phyloP scores from a whole-genome alignment of 2,329 filamentous ascomycete species.

The Lachnellula willkommii region DNA sequence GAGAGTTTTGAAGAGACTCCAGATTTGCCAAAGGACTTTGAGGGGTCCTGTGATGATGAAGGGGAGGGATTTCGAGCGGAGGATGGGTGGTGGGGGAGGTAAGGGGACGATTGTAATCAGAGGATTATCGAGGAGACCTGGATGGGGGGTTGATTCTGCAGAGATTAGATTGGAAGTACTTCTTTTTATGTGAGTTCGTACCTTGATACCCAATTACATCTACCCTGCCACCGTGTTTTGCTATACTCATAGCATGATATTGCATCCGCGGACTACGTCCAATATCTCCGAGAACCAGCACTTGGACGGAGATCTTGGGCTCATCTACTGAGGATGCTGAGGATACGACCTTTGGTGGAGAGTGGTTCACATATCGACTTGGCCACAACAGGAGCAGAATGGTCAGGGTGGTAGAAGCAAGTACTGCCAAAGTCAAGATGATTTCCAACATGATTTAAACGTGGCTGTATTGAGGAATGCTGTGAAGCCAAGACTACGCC shows the following conservation, averaged over 20 bases:
- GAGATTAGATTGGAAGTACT: slow-evolving; percentile 6
- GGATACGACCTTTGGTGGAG: slow-evolving; percentile 26
- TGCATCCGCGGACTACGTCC: slow-evolving; percentile 97
- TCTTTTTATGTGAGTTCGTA: slow-evolving; percentile 32
- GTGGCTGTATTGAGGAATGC: slow-evolving; percentile 9
- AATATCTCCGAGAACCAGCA: slow-evolving; percentile 91
- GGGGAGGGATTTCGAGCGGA: slow-evolving; percentile 64
- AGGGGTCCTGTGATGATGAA: slow-evolving; percentile 75
- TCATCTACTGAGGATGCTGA: slow-evolving; percentile 22
- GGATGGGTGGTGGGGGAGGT: slow-evolving; percentile 56
- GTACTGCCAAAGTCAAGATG: slow-evolving; percentile 26
- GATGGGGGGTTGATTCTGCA: slow-evolving; percentile 72
- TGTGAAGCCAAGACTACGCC: not conserved
- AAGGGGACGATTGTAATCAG: slow-evolving; percentile 69
- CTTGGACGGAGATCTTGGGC: slow-evolving; percentile 56
- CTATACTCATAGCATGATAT: slow-evolving; percentile 91
- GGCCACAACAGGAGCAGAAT: slow-evolving; percentile 33
- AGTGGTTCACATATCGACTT: slow-evolving; percentile 35
- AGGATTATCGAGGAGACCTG: slow-evolving; percentile 64
- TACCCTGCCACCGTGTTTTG: slow-evolving; percentile 72
- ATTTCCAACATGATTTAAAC: slow-evolving; percentile 25
- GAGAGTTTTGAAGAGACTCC: slow-evolving; percentile 64
- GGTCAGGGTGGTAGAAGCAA: slow-evolving; percentile 31
- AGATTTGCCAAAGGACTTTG: slow-evolving; percentile 81
- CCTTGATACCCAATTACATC: slow-evolving; percentile 85